Conservation (phyloP, 257 asterid species). For the Solanum gracilifrons region DNA sequence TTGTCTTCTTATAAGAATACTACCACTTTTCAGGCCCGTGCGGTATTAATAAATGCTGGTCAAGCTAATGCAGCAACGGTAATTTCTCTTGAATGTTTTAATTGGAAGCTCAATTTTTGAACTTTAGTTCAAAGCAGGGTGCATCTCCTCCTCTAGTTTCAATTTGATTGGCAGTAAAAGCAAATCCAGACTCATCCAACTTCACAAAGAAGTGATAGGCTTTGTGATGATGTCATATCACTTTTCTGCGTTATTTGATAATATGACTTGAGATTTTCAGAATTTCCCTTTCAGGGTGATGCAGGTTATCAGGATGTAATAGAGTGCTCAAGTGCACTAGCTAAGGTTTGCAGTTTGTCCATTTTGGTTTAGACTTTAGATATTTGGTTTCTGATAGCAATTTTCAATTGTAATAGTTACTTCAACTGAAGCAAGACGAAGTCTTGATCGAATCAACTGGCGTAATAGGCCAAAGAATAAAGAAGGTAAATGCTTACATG, state of each 20-base stretch:
- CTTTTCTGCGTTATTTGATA: not conserved
- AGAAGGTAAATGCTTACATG: constrained; percentile 50
- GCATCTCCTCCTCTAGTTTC: not conserved
- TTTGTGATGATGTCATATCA: not conserved
- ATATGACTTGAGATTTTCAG: constrained; percentile 1
- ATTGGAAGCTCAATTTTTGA: not conserved
- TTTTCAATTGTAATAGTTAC: constrained; percentile 37
- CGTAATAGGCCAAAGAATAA: constrained; percentile 84
- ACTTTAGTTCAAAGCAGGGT: not conserved
- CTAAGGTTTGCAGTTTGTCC: constrained; percentile 41
- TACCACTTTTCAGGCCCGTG: constrained; percentile 72
- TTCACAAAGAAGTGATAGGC: not conserved
- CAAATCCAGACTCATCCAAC: not conserved
- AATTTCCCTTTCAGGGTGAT: constrained; percentile 60
- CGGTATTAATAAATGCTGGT: constrained; percentile 91
- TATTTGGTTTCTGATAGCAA: not conserved
- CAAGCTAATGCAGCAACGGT: constrained; percentile 99
- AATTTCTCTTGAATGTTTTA: constrained; percentile 14
- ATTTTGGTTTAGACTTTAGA: not conserved
- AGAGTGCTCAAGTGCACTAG: constrained; percentile 67
- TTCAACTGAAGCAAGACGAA: constrained; percentile 61
- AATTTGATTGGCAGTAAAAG: not conserved
- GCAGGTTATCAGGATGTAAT: constrained; percentile 88
- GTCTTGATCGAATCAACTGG: constrained; percentile 97
- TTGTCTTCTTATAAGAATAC: constrained; percentile 7